A percentile compares a stretch with the other conserved stretches of the same genome.
Conservation (phyloP, 2,329 filamentous ascomycete species). For the Pleurostoma richardsiae region DNA sequence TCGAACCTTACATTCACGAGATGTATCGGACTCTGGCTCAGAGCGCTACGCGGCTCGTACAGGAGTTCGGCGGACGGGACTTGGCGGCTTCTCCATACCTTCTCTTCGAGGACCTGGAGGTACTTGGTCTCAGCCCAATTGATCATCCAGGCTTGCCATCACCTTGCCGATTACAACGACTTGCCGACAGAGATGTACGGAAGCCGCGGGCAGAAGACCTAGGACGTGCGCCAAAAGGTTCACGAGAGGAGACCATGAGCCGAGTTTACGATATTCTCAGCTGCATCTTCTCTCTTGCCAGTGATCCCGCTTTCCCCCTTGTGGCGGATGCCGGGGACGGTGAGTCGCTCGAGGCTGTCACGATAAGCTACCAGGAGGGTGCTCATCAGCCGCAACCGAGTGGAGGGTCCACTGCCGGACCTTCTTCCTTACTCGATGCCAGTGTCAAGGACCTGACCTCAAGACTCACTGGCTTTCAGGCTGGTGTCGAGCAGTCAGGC, state of each 20-base stretch:
- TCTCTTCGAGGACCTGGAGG: slow-evolving; percentile 44
- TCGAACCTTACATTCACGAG: slow-evolving; percentile 38
- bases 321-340: not conserved
- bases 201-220: slow-evolving; percentile 19
- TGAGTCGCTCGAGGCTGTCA: slow-evolving; percentile 1
- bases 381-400: slow-evolving; percentile 1
- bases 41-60: slow-evolving; percentile 43
- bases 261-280: slow-evolving; percentile 8
- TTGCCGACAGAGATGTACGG: slow-evolving; percentile 12
- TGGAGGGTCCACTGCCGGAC: not conserved
- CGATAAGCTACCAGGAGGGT: slow-evolving; percentile 7
- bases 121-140: slow-evolving; percentile 37
- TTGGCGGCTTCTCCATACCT: slow-evolving; percentile 40
- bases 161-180: slow-evolving; percentile 31
- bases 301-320: slow-evolving; percentile 7
- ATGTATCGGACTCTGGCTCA: slow-evolving; percentile 42
- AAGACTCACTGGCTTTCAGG: not conserved
- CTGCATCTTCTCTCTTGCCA: slow-evolving; percentile 6
- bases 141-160: slow-evolving; percentile 29
- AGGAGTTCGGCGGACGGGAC: slow-evolving; percentile 32
- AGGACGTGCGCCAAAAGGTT: not conserved
- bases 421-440: not conserved
- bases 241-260: slow-evolving; percentile 5
- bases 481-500: not conserved
- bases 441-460: not conserved